Percentiles rank a stretch among this genome's conserved stretches.
Evolutionary conservation across 2,329 filamentous ascomycete species (phyloP).

Genomic region (Trichoderma pleuroti): DNA sequence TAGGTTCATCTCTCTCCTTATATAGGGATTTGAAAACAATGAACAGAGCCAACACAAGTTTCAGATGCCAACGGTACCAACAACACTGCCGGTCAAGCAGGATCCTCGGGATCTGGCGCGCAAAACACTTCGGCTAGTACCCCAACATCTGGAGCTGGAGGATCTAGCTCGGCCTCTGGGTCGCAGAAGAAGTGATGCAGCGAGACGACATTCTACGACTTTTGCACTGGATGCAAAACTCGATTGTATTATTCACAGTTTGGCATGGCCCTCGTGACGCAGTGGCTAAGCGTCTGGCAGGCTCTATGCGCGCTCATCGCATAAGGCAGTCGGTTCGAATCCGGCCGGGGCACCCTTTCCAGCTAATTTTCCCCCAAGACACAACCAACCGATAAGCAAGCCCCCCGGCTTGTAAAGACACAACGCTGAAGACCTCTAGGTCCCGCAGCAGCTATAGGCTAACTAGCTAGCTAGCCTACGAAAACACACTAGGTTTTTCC

Average conservation of each 20-base stretch:
- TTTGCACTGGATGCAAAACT: not conserved
- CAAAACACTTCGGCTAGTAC: not conserved
- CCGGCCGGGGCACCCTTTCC: too few species aligned
- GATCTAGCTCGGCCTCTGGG: not conserved
- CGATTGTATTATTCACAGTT: not conserved
- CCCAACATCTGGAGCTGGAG: not conserved
- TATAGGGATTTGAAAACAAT: not conserved
- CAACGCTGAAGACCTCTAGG: too few species aligned
- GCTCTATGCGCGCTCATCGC: too few species aligned
- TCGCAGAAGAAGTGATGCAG: slow-evolving; percentile 1
- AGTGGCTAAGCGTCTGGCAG: too few species aligned
- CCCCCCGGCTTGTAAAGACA: too few species aligned
- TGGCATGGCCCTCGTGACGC: too few species aligned
- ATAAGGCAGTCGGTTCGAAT: too few species aligned
- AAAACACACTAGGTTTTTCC: too few species aligned
- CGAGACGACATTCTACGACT: not conserved
- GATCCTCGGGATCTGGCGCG: slow-evolving; percentile 6
- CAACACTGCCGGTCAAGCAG: slow-evolving; percentile 1
- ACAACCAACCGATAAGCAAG: too few species aligned
- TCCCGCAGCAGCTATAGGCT: too few species aligned
- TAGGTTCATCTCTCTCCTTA: not conserved
- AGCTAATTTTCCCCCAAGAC: too few species aligned
- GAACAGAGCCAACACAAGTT: not conserved
- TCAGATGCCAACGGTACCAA: slow-evolving; percentile 13
- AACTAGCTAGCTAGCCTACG: too few species aligned